A percentile compares a stretch with the other conserved stretches of the same genome.
These are phyloP conservation scores for Tolypocladium ovalisporum DNA, from an alignment of 2,329 filamentous ascomycete species.

Conservation along the genomic window DNA sequence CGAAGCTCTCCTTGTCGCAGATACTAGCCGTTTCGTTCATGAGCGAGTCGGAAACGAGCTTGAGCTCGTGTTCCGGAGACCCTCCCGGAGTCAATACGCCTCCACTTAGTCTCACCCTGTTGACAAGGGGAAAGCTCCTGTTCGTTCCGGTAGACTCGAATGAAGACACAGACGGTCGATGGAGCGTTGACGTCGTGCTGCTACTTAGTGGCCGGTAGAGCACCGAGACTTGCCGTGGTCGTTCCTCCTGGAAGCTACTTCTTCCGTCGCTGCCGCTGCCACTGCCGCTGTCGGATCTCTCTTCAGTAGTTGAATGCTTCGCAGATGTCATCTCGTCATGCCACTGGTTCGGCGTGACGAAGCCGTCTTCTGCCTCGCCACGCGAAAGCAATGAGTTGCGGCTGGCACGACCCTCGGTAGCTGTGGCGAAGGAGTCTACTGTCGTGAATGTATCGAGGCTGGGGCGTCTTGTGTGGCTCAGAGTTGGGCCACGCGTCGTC, in stretches of 20 bases:
- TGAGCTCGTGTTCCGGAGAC: conserved; percentile 38
- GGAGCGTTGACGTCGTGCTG: conserved; percentile 24
- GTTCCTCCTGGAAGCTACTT: conserved; percentile 5
- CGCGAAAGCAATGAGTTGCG: conserved; percentile 17
- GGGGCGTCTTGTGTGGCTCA: conserved; percentile 23
- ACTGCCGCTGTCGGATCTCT: conserved; percentile 5
- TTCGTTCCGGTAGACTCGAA: conserved; percentile 48
- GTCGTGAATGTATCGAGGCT: conserved; percentile 35
- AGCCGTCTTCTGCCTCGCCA: conserved; percentile 8
- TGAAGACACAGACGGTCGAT: conserved; percentile 46
- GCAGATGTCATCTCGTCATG: conserved; percentile 9
- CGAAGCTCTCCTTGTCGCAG: conserved; percentile 21
- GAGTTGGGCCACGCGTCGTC: conserved; percentile 40
- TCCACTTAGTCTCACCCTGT: conserved; percentile 33
- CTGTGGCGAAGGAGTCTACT: conserved; percentile 44
- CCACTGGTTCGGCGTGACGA: conserved; percentile 10
- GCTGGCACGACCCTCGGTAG: conserved; percentile 36
- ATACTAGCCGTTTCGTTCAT: conserved; percentile 35
- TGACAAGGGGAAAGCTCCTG: conserved; percentile 51
- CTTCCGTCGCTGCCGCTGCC: conserved; percentile 13
- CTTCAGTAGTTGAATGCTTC: conserved; percentile 15
- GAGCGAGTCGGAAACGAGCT: conserved; percentile 35
- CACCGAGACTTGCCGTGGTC: conserved; percentile 21
- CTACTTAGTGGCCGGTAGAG: conserved; percentile 32
- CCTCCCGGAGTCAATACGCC: conserved; percentile 36